These are phyloP conservation scores for Phytophthora uliginosa DNA, from an alignment of 352 stramenopile genomes.

Conservation along the genomic window DNA sequence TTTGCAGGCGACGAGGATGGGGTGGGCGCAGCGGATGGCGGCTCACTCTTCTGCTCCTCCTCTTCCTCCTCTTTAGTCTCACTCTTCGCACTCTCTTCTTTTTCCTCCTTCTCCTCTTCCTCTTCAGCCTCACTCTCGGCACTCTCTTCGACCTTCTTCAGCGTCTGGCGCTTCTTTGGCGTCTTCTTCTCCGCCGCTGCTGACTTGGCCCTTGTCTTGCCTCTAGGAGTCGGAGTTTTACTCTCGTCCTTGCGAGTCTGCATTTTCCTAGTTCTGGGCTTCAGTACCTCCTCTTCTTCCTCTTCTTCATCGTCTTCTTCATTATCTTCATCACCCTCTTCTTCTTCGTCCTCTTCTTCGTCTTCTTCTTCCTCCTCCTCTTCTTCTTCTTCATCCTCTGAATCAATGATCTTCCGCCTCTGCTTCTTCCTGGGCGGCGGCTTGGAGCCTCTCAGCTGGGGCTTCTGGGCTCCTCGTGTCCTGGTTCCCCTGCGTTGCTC, in stretches of 20 bases:
- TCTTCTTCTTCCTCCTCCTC: slow-evolving; percentile 36
- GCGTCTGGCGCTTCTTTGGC: slow-evolving; percentile 20
- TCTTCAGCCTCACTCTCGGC: slow-evolving; percentile 28
- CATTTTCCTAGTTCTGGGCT: slow-evolving; percentile 27
- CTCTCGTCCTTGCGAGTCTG: slow-evolving; percentile 28
- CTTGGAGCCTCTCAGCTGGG: slow-evolving; percentile 33
- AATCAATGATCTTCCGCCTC: slow-evolving; percentile 44
- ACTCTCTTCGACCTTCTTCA: slow-evolving; percentile 41
- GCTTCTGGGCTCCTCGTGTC: slow-evolving; percentile 22
- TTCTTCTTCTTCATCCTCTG: slow-evolving; percentile 45
- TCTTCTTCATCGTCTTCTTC: slow-evolving; percentile 24
- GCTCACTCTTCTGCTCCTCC: slow-evolving; percentile 32
- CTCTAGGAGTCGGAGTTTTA: slow-evolving; percentile 31
- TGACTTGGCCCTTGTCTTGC: slow-evolving; percentile 38
- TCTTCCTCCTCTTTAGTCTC: slow-evolving; percentile 26
- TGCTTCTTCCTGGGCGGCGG: slow-evolving; percentile 46
- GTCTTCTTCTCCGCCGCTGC: slow-evolving; percentile 29
- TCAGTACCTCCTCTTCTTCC: slow-evolving; percentile 16
- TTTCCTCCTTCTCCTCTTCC: slow-evolving; percentile 24
- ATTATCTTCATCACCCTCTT: slow-evolving; percentile 31
- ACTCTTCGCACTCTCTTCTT: slow-evolving; percentile 22
- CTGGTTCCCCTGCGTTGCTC: slow-evolving; percentile 26
- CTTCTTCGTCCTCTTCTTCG: slow-evolving; percentile 32
- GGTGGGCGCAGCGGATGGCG: slow-evolving; percentile 34
- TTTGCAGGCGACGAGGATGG: slow-evolving; percentile 52